Evolutionary conservation across 225 moss, liverwort and hornwort species (phyloP).

Genomic region (Antitrichia curtipendula): DNA sequence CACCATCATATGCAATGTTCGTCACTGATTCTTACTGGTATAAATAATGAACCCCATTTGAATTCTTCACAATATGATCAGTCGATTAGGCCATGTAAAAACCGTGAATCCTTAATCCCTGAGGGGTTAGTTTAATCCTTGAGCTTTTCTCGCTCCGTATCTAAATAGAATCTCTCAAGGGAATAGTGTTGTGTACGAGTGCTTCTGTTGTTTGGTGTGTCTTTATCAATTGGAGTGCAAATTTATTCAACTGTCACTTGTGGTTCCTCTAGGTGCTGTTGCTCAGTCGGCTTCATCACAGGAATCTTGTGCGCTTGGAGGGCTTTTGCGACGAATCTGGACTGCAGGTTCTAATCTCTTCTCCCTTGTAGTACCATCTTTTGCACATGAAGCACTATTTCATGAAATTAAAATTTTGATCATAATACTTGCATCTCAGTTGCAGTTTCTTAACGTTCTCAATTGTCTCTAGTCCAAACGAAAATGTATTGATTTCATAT

Average conservation of each 20-base stretch:
- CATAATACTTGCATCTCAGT: background rate
- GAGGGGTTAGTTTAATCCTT: background rate
- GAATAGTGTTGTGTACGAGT: background rate
- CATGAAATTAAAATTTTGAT: background rate
- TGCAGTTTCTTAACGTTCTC: background rate
- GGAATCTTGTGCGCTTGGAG: conserved; percentile 54
- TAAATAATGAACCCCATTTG: background rate
- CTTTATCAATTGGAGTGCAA: background rate
- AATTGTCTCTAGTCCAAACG: too few species aligned
- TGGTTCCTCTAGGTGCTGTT: conserved; percentile 24
- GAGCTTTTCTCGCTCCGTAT: background rate
- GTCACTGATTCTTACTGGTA: background rate
- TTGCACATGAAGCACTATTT: background rate
- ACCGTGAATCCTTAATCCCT: background rate
- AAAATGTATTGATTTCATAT: background rate
- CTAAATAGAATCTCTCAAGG: background rate
- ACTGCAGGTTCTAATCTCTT: conserved; percentile 6
- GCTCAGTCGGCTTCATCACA: conserved; percentile 61
- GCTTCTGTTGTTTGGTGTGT: background rate
- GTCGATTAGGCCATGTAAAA: background rate
- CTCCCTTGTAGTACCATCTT: background rate
- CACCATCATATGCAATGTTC: background rate
- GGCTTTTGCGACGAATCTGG: conserved; percentile 45
- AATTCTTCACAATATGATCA: background rate
- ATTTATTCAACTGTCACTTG: background rate